Base-by-base conservation (phyloP, 306 rosid genomes). In the Canavalia gladiata region DNA sequence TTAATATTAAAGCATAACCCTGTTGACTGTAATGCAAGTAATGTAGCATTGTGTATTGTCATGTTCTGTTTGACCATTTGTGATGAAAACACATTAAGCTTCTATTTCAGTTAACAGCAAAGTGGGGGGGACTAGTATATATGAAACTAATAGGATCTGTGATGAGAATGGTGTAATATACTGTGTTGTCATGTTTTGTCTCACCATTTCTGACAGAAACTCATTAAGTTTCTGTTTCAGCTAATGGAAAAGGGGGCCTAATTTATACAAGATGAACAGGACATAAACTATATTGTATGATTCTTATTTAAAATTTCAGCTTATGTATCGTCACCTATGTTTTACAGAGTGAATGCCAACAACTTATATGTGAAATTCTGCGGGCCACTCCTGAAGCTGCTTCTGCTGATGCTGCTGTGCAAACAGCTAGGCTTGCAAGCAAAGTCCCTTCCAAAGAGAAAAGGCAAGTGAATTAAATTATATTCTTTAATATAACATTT, bases 371-470 rank as follows among this genome's bases (percentile, higher is more conserved):
- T 84, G 99, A 96, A 87, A 90, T 96, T 83, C 87, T 96, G 81
- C 98, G 99, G 74, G 97, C 99, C 78, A 96, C 99, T 82, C 99
- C 98, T 47, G 99, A 96, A 88, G 99, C 98, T 77, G 97, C 99
- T 69, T 92, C 98, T 57, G 98, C 98, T 7, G 98, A 96, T 88
- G 98, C 99, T 87, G 97, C 97, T 49, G 97, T 92, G 77, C 99
- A 96, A 87, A 96, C 99, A 10, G 99, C 98, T 86, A 90, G 99
- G 89, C 92, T 96, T 87, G 97, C 95, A 6, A 94, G 85, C 89
- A 92, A 96, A 95, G 91, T n/a, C 81, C 97, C 97, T 81, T 92
- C 97, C 82, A 96, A 93, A 81, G 91, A 88, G 18, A 92, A 90
- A 89, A 92, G 92, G 99, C 87, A 88, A 87, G 97, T 85, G 81